These are phyloP conservation scores for Lindgomyces ingoldianus DNA, from an alignment of 495 filamentous ascomycete species.

Conservation along the genomic window DNA sequence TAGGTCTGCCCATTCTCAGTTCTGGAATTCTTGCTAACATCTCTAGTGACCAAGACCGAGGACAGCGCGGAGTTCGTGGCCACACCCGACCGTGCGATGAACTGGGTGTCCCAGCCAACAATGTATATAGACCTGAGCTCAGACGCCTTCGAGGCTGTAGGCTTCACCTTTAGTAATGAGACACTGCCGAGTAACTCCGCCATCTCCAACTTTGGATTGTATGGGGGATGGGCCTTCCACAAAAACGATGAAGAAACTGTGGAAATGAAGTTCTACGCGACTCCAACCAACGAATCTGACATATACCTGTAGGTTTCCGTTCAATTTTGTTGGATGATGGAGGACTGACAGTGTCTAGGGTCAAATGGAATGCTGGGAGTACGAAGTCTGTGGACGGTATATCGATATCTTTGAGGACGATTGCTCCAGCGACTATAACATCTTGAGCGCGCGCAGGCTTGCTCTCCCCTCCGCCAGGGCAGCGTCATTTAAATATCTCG, in stretches of 20 bases:
- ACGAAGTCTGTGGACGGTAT: conserved; percentile 7
- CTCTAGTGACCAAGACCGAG: conserved; percentile 9
- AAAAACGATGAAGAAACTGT: neutral
- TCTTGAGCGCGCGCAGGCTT: neutral
- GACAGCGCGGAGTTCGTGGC: conserved; percentile 16
- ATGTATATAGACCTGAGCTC: conserved; percentile 16
- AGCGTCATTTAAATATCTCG: too few relatives aligned
- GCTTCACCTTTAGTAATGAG: conserved; percentile 11
- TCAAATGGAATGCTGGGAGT: conserved; percentile 23
- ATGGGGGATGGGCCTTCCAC: conserved; percentile 29
- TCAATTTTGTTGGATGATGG: neutral
- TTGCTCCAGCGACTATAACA: conserved; percentile 10
- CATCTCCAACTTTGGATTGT: conserved; percentile 16
- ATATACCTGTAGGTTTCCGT: conserved; percentile 15
- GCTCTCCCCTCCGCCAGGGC: neutral
- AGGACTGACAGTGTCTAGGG: neutral
- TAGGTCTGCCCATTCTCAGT: neutral
- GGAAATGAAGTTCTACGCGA: conserved; percentile 23
- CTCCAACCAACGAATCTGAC: conserved; percentile 16
- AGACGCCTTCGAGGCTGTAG: conserved; percentile 18
- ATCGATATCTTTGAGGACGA: conserved; percentile 13
- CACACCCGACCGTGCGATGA: conserved; percentile 6
- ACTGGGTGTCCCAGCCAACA: conserved; percentile 5
- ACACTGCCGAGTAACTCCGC: neutral
- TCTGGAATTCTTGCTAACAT: neutral